Conservation (phyloP, 345 rosid genomes). For the Xanthoceras sorbifolium region DNA sequence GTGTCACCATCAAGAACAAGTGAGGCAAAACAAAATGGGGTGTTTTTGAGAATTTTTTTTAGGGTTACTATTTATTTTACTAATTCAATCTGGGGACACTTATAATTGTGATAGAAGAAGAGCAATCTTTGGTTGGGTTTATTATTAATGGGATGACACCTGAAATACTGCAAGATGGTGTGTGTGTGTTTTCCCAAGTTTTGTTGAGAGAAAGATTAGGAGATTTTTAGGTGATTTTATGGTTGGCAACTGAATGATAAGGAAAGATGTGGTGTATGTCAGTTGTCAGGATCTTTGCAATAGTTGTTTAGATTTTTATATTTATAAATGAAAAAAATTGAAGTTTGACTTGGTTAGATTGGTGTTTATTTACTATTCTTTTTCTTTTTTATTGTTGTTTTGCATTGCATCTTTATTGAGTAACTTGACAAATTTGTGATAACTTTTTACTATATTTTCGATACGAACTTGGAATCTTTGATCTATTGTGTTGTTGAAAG, state of each 20-base stretch:
- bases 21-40: neutral
- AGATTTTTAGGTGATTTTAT: neutral
- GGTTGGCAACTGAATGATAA: constrained; percentile 12
- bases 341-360: constrained; percentile 15
- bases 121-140: neutral
- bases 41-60: neutral
- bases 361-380: neutral
- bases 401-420: neutral
- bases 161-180: neutral
- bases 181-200: constrained; percentile 3
- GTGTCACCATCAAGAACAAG: constrained; percentile 64
- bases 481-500: neutral
- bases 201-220: neutral
- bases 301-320: constrained; percentile 4
- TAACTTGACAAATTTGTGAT: constrained; percentile 9
- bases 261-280: neutral
- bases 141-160: neutral
- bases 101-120: constrained; percentile 5
- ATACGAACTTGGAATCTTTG: neutral
- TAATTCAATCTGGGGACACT: constrained; percentile 13
- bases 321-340: neutral
- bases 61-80: constrained; percentile 3
- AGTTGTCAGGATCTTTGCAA: constrained; percentile 8
- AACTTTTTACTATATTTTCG: neutral
- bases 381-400: neutral